Percentiles rank a stretch among this genome's conserved stretches.
Evolutionary conservation across 1,284 basidiomycete genomes (phyloP).

Genomic region (Chalciporus sp.): DNA sequence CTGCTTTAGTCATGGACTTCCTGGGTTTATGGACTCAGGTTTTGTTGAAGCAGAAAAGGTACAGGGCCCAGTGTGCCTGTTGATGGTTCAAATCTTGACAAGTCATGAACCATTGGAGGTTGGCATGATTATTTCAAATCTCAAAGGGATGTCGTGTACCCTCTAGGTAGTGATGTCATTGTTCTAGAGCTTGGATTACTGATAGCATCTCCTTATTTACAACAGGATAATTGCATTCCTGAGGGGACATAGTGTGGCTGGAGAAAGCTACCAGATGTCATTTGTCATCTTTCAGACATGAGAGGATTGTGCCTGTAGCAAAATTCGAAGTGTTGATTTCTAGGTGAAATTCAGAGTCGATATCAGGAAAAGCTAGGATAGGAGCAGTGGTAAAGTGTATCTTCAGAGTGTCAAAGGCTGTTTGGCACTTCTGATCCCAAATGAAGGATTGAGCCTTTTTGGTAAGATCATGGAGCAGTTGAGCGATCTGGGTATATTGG

Average conservation of each 20-base stretch:
- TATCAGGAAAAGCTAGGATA: slow-evolving; percentile 23
- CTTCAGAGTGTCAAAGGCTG: slow-evolving; percentile 26
- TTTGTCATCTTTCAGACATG: slow-evolving; percentile 1
- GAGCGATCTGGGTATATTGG: slow-evolving; percentile 39
- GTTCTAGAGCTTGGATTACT: no score
- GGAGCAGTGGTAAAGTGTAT: slow-evolving; percentile 19
- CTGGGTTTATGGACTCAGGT: no score
- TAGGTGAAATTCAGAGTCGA: slow-evolving; percentile 23
- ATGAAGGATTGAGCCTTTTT: not conserved
- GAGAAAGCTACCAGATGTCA: slow-evolving; percentile 15
- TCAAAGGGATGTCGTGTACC: no score
- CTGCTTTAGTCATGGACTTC: no score
- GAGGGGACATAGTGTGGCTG: slow-evolving; percentile 8
- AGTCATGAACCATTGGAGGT: no score
- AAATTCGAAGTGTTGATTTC: slow-evolving; percentile 34
- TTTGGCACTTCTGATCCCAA: not conserved
- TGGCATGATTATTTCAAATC: no score
- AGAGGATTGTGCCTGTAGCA: slow-evolving; percentile 26
- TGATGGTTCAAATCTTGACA: no score
- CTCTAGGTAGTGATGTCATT: no score
- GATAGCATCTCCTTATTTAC: no score
- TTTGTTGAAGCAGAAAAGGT: no score
- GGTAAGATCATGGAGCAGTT: slow-evolving; percentile 28
- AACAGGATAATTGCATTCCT: no score
- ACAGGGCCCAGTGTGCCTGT: no score